Base-by-base conservation (phyloP, 73 alveolate species). In the Paramecium tetraurelia region DNA sequence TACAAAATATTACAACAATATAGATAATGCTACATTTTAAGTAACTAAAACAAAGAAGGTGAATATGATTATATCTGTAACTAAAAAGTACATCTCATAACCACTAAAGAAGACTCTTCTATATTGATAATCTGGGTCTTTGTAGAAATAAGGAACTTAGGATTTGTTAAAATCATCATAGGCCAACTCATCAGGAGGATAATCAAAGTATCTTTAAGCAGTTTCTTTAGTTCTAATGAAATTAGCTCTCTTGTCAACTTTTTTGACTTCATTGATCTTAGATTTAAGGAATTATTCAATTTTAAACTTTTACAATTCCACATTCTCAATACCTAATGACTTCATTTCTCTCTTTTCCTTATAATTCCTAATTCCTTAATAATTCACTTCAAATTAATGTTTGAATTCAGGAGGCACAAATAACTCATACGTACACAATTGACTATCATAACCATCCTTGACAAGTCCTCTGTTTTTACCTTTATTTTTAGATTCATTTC, bases 391-490 rank as follows among this genome's bases (percentile, higher is more conserved):
- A 89, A 94, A 96, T 63, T 93, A 87, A 59, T 72, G 46, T 85
- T 96, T 93, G 94, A 96, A 93, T 63, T 85, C 86, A 63, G 71
- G 93, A 35, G 99, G 98, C 68, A 97, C 85, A 92, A 58, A 98
- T 36, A 98, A 93, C 92, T 98, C 99, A 87, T 85, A 98, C 9
- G 99, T 95, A 90, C 96, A 96, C 22, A 98, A 85, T 86, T 96
- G 86, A 68, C 97, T 96, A 38, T 92, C 94, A 72, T 69, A 92
- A 5, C 86, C 96, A 58, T 94, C 97, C 31, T 72, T 94, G 20
- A 95, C 90, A 18, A 98, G 69, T 3, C 99, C 99, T 89, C 99
- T 95, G 29, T 93, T 89, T 68, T 89, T 85, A 12, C 96, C 98
- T 48, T 92, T 92, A 12, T 98, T 98, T 84, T 84, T 85, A 29